A percentile compares a stretch with the other conserved stretches of the same genome.
These are phyloP conservation scores for Jaltomata sinuosa DNA, from an alignment of 257 asterid species.

Conservation along the genomic window DNA sequence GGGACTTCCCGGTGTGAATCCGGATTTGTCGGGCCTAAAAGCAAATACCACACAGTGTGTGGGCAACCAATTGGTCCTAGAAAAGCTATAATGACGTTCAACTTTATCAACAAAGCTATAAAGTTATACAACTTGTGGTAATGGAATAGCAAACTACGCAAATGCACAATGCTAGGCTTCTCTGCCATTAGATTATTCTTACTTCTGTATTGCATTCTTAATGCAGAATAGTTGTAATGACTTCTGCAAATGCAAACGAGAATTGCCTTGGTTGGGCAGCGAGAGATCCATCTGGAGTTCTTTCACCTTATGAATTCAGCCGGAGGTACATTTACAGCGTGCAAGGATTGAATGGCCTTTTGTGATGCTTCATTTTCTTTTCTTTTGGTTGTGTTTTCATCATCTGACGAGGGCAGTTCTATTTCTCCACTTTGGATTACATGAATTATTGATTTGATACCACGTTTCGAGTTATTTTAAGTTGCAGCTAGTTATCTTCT, in stretches of 20 bases:
- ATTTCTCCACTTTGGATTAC: background rate
- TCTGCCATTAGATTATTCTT: background rate
- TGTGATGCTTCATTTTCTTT: background rate
- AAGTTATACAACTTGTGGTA: background rate
- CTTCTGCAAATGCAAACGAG: conserved; percentile 12
- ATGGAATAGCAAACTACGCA: background rate
- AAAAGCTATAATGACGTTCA: background rate
- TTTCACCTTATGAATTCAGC: conserved; percentile 64
- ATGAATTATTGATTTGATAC: background rate
- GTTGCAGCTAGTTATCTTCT: background rate
- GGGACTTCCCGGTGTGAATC: background rate
- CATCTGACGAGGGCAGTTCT: background rate
- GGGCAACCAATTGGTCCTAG: background rate
- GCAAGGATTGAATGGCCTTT: background rate
- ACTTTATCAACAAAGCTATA: background rate
- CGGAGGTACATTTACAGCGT: conserved; percentile 41
- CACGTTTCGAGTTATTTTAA: background rate
- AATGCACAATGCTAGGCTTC: background rate
- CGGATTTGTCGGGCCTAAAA: background rate
- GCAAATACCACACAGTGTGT: background rate
- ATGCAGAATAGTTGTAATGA: conserved; percentile 21
- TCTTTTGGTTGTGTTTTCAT: background rate
- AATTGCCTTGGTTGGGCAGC: conserved; percentile 87
- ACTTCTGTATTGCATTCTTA: background rate
- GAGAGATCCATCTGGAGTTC: conserved; percentile 67